Percentiles rank a stretch among this genome's conserved stretches.
Evolutionary conservation across 1,139 yeast genomes (phyloP).

Genomic region (Saccharomyces hybrid): DNA sequence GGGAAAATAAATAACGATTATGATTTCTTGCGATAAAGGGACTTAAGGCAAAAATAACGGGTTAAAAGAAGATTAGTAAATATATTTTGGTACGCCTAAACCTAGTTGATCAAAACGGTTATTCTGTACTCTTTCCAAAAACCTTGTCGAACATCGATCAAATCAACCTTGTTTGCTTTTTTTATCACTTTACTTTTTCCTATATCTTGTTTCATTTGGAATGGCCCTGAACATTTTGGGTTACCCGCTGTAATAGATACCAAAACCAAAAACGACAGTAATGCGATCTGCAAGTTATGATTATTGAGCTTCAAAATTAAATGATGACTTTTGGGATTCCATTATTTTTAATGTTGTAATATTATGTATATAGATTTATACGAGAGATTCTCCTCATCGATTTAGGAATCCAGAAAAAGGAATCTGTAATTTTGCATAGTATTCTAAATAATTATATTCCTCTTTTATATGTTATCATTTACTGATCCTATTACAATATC

Average conservation of each 20-base stretch:
- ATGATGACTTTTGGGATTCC: too few relatives aligned
- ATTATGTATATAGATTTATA: too few relatives aligned
- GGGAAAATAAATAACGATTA: neutral
- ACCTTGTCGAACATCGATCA: neutral
- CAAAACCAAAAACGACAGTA: neutral
- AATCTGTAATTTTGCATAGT: too few relatives aligned
- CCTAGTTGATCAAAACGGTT: neutral
- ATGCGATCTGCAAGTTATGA: neutral
- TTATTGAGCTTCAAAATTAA: too few relatives aligned
- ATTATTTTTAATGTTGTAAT: too few relatives aligned
- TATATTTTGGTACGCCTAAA: neutral
- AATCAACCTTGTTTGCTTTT: neutral
- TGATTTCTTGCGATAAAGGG: neutral
- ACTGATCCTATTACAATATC: too few relatives aligned
- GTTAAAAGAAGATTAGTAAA: neutral
- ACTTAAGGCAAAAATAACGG: neutral
- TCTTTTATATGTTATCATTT: too few relatives aligned
- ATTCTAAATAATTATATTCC: too few relatives aligned
- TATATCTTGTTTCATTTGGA: neutral
- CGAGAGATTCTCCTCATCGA: too few relatives aligned
- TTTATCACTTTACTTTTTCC: constrained; percentile 1
- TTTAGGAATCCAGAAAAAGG: too few relatives aligned
- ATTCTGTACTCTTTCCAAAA: neutral
- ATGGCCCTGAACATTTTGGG: neutral
- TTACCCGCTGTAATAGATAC: neutral